Conservation (phyloP, 2,329 filamentous ascomycete genomes). For the Diaporthe batatas region DNA sequence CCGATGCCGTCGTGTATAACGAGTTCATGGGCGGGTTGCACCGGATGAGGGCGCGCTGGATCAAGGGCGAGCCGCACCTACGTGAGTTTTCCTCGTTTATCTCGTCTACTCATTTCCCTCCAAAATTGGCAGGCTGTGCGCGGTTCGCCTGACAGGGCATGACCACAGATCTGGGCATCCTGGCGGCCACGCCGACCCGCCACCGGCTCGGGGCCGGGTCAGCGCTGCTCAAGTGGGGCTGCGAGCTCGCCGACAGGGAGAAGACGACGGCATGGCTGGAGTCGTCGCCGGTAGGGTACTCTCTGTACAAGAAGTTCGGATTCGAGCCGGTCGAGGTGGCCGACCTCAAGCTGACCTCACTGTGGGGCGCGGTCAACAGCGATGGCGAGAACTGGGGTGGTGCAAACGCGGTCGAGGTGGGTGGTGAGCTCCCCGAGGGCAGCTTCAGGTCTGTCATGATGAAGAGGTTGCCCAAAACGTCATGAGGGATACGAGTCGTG, state of each 20-base stretch:
- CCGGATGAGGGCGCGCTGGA: constrained; percentile 38
- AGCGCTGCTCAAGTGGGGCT: constrained; percentile 47
- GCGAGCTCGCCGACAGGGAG: constrained; percentile 47
- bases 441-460: constrained; percentile 47
- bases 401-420: constrained; percentile 43
- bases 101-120: not conserved
- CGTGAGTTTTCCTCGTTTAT: constrained; percentile 44
- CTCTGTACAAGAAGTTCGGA: constrained; percentile 48
- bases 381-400: constrained; percentile 48
- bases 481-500: not conserved
- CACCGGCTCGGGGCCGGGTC: constrained; percentile 48
- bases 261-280: constrained; percentile 47
- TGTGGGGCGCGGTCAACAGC: constrained; percentile 35
- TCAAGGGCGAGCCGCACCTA: constrained; percentile 46
- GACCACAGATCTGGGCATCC: constrained; percentile 43
- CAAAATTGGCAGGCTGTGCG: not conserved
- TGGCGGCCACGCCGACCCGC: constrained; percentile 45
- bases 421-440: constrained; percentile 45
- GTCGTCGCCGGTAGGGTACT: constrained; percentile 48
- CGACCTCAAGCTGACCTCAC: constrained; percentile 42
- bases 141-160: not conserved
- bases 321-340: constrained; percentile 47
- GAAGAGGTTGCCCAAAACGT: constrained; percentile 43
- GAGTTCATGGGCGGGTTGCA: constrained; percentile 48
- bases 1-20: constrained; percentile 44